Evolutionary conservation across 2,329 filamentous ascomycete species (phyloP).

Genomic region (Emydomyces testavorans): DNA sequence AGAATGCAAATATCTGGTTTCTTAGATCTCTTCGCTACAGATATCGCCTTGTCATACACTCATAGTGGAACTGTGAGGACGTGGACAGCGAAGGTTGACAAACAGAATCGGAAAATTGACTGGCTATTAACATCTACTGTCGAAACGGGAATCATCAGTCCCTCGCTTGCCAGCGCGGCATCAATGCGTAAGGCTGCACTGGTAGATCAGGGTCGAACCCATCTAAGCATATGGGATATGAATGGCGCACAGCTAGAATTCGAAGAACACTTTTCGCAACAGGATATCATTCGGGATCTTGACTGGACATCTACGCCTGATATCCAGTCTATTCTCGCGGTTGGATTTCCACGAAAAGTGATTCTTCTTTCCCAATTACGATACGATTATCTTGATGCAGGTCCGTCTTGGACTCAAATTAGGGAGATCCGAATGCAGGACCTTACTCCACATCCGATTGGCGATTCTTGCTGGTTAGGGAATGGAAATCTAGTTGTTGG

Average conservation of each 20-base stretch:
- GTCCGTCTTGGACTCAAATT: conserved; percentile 79
- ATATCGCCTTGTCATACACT: conserved; percentile 78
- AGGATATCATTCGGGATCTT: conserved; percentile 69
- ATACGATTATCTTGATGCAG: conserved; percentile 80
- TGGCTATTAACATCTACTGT: conserved; percentile 75
- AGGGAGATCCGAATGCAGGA: conserved; percentile 71
- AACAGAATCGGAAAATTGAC: conserved; percentile 50
- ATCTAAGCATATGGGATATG: conserved; percentile 84
- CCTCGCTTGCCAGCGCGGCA: conserved; percentile 70
- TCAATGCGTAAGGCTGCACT: conserved; percentile 78
- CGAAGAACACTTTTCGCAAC: conserved; percentile 58
- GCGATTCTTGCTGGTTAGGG: conserved; percentile 82
- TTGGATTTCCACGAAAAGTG: conserved; percentile 83
- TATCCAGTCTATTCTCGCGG: conserved; percentile 74
- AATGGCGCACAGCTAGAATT: conserved; percentile 71
- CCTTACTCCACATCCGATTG: conserved; percentile 78
- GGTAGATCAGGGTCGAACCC: conserved; percentile 60
- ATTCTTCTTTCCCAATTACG: conserved; percentile 74
- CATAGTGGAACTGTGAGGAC: conserved; percentile 62
- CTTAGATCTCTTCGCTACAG: conserved; percentile 72
- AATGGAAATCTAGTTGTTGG: conserved; percentile 78
- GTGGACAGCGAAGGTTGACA: conserved; percentile 69
- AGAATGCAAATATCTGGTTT: conserved; percentile 61
- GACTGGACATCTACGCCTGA: conserved; percentile 92
- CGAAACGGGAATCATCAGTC: conserved; percentile 62